phyloP scores from a whole-genome alignment of 768 basidiomycete species.

The Boletus sp. region DNA sequence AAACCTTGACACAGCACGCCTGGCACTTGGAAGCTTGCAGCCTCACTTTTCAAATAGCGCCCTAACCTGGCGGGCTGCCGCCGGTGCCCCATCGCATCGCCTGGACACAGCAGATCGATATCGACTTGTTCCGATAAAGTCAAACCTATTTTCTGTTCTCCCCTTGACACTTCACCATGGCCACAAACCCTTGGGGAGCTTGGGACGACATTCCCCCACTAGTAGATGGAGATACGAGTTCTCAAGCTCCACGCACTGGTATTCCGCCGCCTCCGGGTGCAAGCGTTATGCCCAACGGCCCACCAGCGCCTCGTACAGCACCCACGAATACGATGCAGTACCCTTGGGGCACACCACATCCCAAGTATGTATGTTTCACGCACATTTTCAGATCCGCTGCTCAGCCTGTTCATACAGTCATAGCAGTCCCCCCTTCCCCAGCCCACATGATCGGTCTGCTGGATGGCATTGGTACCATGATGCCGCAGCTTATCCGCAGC shows the following conservation, averaged over 20 bases:
- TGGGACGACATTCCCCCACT: conserved; percentile 28
- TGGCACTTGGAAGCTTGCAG: neutral
- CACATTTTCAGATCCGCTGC: neutral
- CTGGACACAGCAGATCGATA: conserved; percentile 18
- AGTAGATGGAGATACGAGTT: conserved; percentile 17
- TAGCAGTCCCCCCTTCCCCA: conserved; percentile 6
- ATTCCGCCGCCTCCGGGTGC: conserved; percentile 29
- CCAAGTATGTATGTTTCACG: conserved; percentile 17
- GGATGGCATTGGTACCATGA: conserved; percentile 4
- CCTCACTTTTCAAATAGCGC: neutral
- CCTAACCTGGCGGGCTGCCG: neutral
- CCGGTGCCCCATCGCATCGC: conserved; percentile 8
- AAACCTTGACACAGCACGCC: neutral
- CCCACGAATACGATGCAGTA: conserved; percentile 4
- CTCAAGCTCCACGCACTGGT: neutral
- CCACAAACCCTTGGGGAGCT: conserved; percentile 1
- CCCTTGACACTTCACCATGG: conserved; percentile 13
- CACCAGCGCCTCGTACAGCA: conserved; percentile 11
- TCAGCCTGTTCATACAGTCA: neutral
- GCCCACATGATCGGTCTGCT: conserved; percentile 14
- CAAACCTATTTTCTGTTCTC: neutral
- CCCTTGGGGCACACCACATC: conserved; percentile 16
- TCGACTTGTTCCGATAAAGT: conserved; percentile 18
- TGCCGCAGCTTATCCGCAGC: conserved; percentile 10
- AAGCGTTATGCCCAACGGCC: conserved; percentile 4